Percentiles rank a stretch among this genome's conserved stretches.
Evolutionary conservation across 1,284 basidiomycete species (phyloP).

Genomic region (Boletellus deceptivus): DNA sequence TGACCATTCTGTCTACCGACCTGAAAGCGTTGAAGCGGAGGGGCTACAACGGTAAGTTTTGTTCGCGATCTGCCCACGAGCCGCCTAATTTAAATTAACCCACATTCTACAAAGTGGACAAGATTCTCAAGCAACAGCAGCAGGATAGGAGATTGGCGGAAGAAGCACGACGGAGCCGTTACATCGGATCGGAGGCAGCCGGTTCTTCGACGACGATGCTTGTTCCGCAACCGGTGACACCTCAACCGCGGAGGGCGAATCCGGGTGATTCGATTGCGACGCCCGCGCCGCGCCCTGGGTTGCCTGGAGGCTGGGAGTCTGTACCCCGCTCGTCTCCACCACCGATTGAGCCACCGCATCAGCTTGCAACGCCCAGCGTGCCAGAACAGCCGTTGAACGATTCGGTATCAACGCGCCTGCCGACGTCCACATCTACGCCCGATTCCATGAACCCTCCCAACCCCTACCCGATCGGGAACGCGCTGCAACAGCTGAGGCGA

Average conservation of each 20-base stretch:
- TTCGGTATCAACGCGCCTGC: not conserved
- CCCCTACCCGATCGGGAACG: constrained; percentile 10
- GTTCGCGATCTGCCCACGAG: not conserved
- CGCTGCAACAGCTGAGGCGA: constrained; percentile 30
- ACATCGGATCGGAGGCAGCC: constrained; percentile 17
- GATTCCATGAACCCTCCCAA: constrained; percentile 9
- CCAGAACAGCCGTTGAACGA: constrained; percentile 12
- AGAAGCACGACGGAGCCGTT: constrained; percentile 39
- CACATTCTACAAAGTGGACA: constrained; percentile 61
- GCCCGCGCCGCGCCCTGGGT: constrained; percentile 16
- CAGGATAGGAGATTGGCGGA: constrained; percentile 67
- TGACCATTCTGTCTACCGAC: constrained; percentile 92
- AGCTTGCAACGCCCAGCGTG: not conserved
- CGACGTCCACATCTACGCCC: constrained; percentile 7
- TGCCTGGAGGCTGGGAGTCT: constrained; percentile 26
- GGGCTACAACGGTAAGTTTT: constrained; percentile 72
- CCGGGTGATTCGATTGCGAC: not conserved
- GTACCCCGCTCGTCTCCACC: constrained; percentile 12
- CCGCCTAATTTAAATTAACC: not conserved
- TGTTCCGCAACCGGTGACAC: constrained; percentile 13
- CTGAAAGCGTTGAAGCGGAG: constrained; percentile 80
- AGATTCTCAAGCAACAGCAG: constrained; percentile 84
- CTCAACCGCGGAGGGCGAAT: constrained; percentile 10
- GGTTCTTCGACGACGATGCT: constrained; percentile 3
- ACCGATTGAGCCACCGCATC: not conserved